These are phyloP conservation scores for Solanum sitiens DNA, from an alignment of 257 asterid genomes.

Conservation along the genomic window DNA sequence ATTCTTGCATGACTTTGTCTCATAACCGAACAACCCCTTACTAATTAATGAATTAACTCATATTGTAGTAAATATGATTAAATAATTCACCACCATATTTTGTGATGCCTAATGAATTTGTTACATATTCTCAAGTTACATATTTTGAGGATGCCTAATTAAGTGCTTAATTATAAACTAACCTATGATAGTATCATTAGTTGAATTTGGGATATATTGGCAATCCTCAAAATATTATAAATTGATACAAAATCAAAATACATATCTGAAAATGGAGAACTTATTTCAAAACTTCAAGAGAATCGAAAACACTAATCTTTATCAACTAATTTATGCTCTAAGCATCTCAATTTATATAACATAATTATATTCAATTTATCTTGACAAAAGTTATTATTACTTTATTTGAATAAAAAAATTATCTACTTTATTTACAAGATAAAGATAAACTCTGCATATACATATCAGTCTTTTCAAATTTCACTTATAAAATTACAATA, in stretches of 20 bases:
- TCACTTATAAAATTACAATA: not conserved
- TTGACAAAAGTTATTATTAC: accelerated
- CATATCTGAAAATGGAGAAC: not conserved
- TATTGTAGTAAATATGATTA: not conserved
- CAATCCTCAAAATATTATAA: not conserved
- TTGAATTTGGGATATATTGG: not conserved
- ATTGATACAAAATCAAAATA: not conserved
- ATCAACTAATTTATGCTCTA: too few species aligned
- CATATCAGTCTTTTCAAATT: too few species aligned
- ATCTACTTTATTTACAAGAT: too few species aligned
- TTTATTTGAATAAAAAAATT: too few species aligned
- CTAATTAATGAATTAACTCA: not conserved
- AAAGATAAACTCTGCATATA: too few species aligned
- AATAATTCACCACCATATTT: not conserved
- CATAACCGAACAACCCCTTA: not conserved
- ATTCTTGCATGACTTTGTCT: not conserved
- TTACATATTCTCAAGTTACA: not conserved
- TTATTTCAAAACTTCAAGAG: not conserved
- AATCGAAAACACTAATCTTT: not conserved
- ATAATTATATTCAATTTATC: too few species aligned
- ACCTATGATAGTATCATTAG: not conserved
- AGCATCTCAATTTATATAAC: too few species aligned
- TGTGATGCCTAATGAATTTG: not conserved
- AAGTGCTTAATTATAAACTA: not conserved
- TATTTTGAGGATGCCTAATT: not conserved